A percentile compares a stretch with the other conserved stretches of the same genome.
Conservation (phyloP, 2,329 filamentous ascomycete genomes). For the Colletotrichum sp. region DNA sequence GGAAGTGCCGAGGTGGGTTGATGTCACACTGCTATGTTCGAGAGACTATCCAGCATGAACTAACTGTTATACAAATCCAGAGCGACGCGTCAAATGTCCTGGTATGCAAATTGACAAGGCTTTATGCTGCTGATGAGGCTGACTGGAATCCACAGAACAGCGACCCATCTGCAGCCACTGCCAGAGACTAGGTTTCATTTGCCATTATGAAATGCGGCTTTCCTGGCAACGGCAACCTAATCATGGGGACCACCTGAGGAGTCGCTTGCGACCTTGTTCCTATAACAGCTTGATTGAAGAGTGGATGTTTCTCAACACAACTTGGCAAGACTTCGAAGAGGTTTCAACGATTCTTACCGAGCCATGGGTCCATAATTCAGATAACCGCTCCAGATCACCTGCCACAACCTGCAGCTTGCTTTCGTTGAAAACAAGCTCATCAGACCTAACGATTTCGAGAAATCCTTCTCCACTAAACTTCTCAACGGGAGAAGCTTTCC, state of each 20-base stretch:
- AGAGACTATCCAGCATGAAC: neutral
- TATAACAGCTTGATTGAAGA: neutral
- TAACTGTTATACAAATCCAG: neutral
- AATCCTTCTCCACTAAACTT: neutral
- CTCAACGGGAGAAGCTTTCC: neutral
- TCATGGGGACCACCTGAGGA: neutral
- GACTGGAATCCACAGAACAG: neutral
- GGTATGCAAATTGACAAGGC: neutral
- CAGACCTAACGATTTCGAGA: neutral
- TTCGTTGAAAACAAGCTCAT: rapidly evolving
- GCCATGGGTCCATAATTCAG: neutral
- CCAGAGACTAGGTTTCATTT: neutral
- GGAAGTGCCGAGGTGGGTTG: neutral
- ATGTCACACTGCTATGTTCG: neutral
- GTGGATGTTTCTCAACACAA: neutral
- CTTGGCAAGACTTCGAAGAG: neutral
- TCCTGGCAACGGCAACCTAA: neutral
- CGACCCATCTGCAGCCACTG: neutral
- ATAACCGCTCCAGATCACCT: neutral
- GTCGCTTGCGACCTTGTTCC: neutral
- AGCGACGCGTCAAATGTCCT: neutral
- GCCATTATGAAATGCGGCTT: neutral
- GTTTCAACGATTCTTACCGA: neutral
- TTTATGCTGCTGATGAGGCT: neutral
- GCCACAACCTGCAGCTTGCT: neutral